Evolutionary conservation across 345 rosid genomes (phyloP).

Genomic region (Passiflora organensis): DNA sequence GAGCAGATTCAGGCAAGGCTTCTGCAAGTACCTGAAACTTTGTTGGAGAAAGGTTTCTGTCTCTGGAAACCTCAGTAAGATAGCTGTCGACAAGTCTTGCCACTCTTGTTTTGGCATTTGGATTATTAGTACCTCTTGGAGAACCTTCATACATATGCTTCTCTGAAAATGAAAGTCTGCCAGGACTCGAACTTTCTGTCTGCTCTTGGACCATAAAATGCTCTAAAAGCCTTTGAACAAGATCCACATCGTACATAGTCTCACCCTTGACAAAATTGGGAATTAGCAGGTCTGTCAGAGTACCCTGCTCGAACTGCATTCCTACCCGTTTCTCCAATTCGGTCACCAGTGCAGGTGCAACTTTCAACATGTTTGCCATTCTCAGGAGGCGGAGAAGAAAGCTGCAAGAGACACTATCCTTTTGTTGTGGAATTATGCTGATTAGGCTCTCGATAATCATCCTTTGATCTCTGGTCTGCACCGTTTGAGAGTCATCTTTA

Average conservation of each 20-base stretch:
- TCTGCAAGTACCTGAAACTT: conserved; percentile 95
- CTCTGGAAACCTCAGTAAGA: conserved; percentile 95
- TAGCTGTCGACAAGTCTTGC: conserved; percentile 98
- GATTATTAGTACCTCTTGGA: conserved; percentile 36
- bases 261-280: conserved; percentile 61
- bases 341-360: conserved; percentile 84
- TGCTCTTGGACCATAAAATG: conserved; percentile 94
- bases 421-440: conserved; percentile 89
- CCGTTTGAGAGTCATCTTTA: conserved; percentile 42
- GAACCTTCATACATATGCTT: conserved; percentile 51
- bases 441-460: conserved; percentile 85
- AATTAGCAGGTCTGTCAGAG: conserved; percentile 74
- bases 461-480: conserved; percentile 68
- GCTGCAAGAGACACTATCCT: conserved; percentile 79
- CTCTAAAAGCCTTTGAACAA: conserved; percentile 84
- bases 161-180: conserved; percentile 49
- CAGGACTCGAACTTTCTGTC: conserved; percentile 75
- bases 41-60: conserved; percentile 72
- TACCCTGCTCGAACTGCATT: conserved; percentile 95
- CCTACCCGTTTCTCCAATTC: conserved; percentile 93
- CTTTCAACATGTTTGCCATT: conserved; percentile 77
- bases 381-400: conserved; percentile 79
- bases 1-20: conserved; percentile 91
- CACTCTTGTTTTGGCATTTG: conserved; percentile 84
- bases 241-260: conserved; percentile 83